These are phyloP conservation scores for Wickerhamiella cacticola DNA, from an alignment of 805 yeast genomes.

Conservation along the genomic window DNA sequence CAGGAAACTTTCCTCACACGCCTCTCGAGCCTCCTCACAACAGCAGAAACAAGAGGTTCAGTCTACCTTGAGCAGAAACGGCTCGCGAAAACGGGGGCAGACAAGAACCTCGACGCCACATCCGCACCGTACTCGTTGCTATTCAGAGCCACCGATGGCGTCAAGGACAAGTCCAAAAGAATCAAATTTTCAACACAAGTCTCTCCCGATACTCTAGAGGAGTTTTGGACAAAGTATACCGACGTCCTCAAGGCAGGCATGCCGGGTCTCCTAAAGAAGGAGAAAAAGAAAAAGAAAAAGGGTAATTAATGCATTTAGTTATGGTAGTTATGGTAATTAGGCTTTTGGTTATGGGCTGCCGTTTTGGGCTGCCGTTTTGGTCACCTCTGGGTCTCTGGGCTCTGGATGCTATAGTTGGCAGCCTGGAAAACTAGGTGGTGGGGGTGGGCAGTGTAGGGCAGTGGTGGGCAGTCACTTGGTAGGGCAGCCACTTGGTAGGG, in stretches of 20 bases:
- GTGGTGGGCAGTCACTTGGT: too few relatives aligned
- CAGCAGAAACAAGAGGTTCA: conserved; percentile 26
- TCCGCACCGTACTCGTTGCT: conserved; percentile 44
- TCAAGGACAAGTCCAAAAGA: conserved; percentile 38
- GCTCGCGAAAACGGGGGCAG: conserved; percentile 22
- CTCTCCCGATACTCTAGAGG: conserved; percentile 44
- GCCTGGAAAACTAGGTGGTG: too few relatives aligned
- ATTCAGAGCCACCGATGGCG: conserved; percentile 56
- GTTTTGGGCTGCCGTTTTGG: too few relatives aligned
- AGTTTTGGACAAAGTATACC: conserved; percentile 68
- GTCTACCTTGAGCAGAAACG: conserved; percentile 30
- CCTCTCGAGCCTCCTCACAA: conserved; percentile 23
- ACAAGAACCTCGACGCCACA: conserved; percentile 15
- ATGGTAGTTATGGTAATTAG: too few relatives aligned
- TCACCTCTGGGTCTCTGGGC: too few relatives aligned
- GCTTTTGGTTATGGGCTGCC: too few relatives aligned
- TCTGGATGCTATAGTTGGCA: too few relatives aligned
- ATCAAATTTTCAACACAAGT: conserved; percentile 65
- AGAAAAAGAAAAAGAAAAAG: conserved; percentile 56
- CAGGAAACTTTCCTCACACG: conserved; percentile 26
- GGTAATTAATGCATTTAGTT: too few relatives aligned
- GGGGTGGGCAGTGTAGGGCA: too few relatives aligned
- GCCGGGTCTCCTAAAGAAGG: conserved; percentile 68
- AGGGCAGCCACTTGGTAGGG: too few relatives aligned
- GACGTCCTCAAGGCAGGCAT: conserved; percentile 59